A percentile compares a stretch with the other conserved stretches of the same genome.
phyloP scores from a whole-genome alignment of 1,139 yeast genomes.

The Diutina sp. region DNA sequence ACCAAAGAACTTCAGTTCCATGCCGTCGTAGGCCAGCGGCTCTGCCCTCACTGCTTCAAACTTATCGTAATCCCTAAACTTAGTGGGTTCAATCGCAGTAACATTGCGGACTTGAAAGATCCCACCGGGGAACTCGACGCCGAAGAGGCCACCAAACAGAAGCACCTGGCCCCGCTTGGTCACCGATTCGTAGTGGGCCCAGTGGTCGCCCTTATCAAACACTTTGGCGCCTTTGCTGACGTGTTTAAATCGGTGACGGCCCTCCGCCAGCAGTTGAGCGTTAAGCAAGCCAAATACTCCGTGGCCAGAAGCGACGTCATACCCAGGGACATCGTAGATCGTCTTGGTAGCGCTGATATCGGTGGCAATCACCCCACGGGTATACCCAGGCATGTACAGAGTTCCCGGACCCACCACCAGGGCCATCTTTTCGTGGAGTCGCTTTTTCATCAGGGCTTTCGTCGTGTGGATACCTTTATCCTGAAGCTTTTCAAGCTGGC shows the following conservation, averaged over 20 bases:
- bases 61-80: conserved; percentile 17
- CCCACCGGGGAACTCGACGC: conserved; percentile 25
- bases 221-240: conserved; percentile 26
- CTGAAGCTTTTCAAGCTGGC: background rate
- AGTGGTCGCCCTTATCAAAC: conserved; percentile 20
- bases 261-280: conserved; percentile 9
- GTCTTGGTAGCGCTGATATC: conserved; percentile 15
- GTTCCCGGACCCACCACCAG: conserved; percentile 26
- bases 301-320: conserved; percentile 8
- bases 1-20: conserved; percentile 16
- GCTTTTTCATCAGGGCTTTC: background rate
- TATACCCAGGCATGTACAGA: conserved; percentile 44
- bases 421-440: background rate
- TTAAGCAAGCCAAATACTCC: conserved; percentile 15
- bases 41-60: conserved; percentile 12
- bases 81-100: conserved; percentile 16
- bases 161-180: conserved; percentile 29
- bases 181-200: conserved; percentile 23
- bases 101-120: conserved; percentile 31
- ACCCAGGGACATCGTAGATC: conserved; percentile 48
- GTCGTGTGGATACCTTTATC: background rate
- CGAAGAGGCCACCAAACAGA: conserved; percentile 52
- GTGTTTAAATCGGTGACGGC: conserved; percentile 11
- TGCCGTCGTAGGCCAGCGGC: conserved; percentile 9
- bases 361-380: conserved; percentile 32